Evolutionary conservation across 2,329 filamentous ascomycete genomes (phyloP).

Genomic region (Pyrenophora graminea): DNA sequence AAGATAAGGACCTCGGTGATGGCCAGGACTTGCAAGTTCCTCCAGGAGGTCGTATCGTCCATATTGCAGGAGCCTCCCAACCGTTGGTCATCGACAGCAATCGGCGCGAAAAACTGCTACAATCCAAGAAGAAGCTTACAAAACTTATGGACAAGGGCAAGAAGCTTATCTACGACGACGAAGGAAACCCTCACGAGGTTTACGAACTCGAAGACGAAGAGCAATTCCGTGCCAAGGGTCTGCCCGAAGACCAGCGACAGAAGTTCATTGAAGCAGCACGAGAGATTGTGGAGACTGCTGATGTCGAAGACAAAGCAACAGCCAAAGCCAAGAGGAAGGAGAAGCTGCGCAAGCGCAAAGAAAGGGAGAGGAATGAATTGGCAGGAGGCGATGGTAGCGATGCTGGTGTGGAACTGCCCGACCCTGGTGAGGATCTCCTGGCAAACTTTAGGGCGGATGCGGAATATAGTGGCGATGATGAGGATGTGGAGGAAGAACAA

Average conservation of each 20-base stretch:
- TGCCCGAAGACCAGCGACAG: slow-evolving; percentile 74
- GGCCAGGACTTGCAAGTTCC: slow-evolving; percentile 47
- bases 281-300: slow-evolving; percentile 71
- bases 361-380: slow-evolving; percentile 61
- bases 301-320: slow-evolving; percentile 79
- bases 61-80: slow-evolving; percentile 67
- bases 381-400: slow-evolving; percentile 19
- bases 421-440: slow-evolving; percentile 45
- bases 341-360: slow-evolving; percentile 75
- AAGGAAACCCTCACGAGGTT: slow-evolving; percentile 79
- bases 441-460: slow-evolving; percentile 51
- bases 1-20: slow-evolving; percentile 51
- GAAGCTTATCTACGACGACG: slow-evolving; percentile 90
- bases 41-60: slow-evolving; percentile 62
- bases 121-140: slow-evolving; percentile 90
- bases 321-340: slow-evolving; percentile 78
- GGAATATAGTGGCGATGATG: slow-evolving; percentile 45
- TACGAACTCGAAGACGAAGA: slow-evolving; percentile 89
- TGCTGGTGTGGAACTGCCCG: slow-evolving; percentile 36
- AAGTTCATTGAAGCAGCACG: slow-evolving; percentile 79
- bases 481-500: slow-evolving; percentile 49
- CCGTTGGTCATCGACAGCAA: slow-evolving; percentile 89
- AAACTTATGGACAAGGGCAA: slow-evolving; percentile 86
- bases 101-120: slow-evolving; percentile 90
- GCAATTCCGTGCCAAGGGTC: slow-evolving; percentile 74